These are phyloP conservation scores for Wickerhamiella vanderwaltii DNA, from an alignment of 805 yeast genomes.

Conservation along the genomic window DNA sequence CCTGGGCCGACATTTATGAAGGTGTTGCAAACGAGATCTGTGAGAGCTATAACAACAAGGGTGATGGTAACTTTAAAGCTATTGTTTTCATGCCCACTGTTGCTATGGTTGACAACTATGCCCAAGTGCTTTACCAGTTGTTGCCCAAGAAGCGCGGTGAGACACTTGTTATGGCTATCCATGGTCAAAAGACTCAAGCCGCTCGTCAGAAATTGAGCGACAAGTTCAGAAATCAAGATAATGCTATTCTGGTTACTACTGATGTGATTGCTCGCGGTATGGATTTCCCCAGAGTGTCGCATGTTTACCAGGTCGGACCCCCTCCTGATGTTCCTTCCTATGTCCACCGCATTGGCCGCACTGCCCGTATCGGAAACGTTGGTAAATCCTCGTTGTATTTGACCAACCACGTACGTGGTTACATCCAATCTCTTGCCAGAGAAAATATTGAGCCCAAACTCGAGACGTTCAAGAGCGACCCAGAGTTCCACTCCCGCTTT, in stretches of 20 bases:
- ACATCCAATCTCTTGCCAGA: slow-evolving; percentile 29
- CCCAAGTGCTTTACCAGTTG: slow-evolving; percentile 30
- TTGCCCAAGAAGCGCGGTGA: slow-evolving; percentile 12
- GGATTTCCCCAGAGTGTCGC: slow-evolving; percentile 81
- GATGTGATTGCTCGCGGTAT: slow-evolving; percentile 96
- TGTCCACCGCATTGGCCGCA: slow-evolving; percentile 89
- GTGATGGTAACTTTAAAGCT: slow-evolving; percentile 45
- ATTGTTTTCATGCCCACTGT: slow-evolving; percentile 77
- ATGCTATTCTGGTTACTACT: slow-evolving; percentile 63
- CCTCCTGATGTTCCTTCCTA: slow-evolving; percentile 66
- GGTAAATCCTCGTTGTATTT: slow-evolving; percentile 60
- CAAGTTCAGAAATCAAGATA: slow-evolving; percentile 36
- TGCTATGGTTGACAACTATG: slow-evolving; percentile 48
- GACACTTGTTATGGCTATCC: slow-evolving; percentile 30
- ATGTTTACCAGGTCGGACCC: slow-evolving; percentile 75
- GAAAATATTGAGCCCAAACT: slow-evolving; percentile 42
- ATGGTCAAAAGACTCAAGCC: slow-evolving; percentile 64
- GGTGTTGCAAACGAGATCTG: slow-evolving; percentile 41
- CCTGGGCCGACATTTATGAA: slow-evolving; percentile 45
- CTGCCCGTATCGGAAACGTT: slow-evolving; percentile 78
- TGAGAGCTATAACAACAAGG: slow-evolving; percentile 26
- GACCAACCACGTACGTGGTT: slow-evolving; percentile 45
- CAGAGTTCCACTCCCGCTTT: slow-evolving; percentile 16
- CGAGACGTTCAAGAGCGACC: slow-evolving; percentile 14
- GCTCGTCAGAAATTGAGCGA: slow-evolving; percentile 51